A percentile compares a stretch with the other conserved stretches of the same genome.
Evolutionary conservation across 108 stramenopile species (phyloP).

Genomic region (Parietichytrium sp.): DNA sequence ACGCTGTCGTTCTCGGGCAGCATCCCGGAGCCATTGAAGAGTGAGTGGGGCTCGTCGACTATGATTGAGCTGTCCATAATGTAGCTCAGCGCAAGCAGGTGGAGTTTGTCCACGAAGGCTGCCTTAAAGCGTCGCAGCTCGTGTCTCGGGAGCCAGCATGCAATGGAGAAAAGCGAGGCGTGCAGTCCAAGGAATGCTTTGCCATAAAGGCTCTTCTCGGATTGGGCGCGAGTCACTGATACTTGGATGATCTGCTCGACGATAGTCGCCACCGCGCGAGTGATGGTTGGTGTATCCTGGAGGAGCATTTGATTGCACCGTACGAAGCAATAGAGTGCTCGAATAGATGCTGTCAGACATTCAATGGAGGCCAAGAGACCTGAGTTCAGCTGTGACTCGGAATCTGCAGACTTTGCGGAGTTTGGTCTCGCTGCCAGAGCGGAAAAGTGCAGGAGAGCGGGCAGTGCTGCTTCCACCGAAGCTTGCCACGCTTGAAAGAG

Average conservation of each 20-base stretch:
- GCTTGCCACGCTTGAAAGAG: conserved; percentile 31
- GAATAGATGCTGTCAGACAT: neutral
- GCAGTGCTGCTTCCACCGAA: neutral
- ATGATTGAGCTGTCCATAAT: no score
- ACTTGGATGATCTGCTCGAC: conserved; percentile 7
- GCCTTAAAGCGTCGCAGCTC: neutral
- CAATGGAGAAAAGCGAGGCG: neutral
- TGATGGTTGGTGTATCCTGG: conserved; percentile 1
- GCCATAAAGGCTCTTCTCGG: neutral
- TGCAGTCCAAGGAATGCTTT: neutral
- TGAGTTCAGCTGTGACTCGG: no score
- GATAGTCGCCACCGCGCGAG: neutral
- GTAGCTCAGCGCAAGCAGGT: neutral
- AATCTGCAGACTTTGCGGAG: no score
- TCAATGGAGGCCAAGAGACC: neutral
- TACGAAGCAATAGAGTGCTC: neutral
- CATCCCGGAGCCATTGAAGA: no score
- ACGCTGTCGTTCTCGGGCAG: no score
- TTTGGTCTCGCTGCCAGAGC: no score
- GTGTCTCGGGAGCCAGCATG: neutral
- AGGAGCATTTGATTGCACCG: conserved; percentile 22
- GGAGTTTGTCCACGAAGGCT: neutral
- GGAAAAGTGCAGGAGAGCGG: no score
- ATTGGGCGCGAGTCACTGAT: no score
- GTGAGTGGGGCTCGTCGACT: no score